A percentile compares a stretch with the other conserved stretches of the same genome.
Conservation (phyloP, 176 grass and related monocot genomes). For the Aegilops sharonensis region DNA sequence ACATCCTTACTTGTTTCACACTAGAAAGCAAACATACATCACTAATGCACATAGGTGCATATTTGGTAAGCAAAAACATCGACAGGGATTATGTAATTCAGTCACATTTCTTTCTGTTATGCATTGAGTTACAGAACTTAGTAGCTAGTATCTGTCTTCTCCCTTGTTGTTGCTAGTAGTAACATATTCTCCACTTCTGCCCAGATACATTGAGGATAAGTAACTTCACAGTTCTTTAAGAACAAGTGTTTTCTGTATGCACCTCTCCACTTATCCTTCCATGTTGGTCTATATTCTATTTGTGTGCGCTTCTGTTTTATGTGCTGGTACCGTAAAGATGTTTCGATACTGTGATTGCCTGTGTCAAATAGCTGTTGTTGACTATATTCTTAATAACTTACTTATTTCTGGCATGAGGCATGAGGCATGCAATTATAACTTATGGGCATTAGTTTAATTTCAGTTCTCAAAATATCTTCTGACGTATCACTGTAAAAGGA, state of each 20-base stretch:
- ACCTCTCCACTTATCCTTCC: background rate
- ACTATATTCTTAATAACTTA: background rate
- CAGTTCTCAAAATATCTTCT: background rate
- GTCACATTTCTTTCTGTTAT: constrained; percentile 13
- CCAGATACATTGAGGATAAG: background rate
- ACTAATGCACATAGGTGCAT: background rate
- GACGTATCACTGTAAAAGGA: constrained; percentile 2
- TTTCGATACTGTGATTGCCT: background rate
- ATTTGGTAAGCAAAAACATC: constrained; percentile 19
- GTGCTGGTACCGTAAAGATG: background rate
- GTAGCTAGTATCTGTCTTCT: background rate
- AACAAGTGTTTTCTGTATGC: background rate
- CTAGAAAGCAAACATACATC: background rate
- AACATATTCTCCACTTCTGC: constrained; percentile 11
- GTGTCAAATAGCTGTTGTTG: background rate
- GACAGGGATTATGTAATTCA: background rate
- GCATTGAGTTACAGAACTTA: constrained; percentile 1
- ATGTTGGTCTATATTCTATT: background rate
- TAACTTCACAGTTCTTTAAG: constrained; percentile 10
- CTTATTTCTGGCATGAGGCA: background rate
- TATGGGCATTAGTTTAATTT: constrained; percentile 9
- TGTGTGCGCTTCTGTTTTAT: background rate
- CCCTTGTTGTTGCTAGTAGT: constrained; percentile 14
- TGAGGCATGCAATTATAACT: constrained; percentile 1
- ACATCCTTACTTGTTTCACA: constrained; percentile 12